A percentile compares a stretch with the other conserved stretches of the same genome.
Conservation (phyloP, 2,329 filamentous ascomycete species). For the Xylariaceae sp. region DNA sequence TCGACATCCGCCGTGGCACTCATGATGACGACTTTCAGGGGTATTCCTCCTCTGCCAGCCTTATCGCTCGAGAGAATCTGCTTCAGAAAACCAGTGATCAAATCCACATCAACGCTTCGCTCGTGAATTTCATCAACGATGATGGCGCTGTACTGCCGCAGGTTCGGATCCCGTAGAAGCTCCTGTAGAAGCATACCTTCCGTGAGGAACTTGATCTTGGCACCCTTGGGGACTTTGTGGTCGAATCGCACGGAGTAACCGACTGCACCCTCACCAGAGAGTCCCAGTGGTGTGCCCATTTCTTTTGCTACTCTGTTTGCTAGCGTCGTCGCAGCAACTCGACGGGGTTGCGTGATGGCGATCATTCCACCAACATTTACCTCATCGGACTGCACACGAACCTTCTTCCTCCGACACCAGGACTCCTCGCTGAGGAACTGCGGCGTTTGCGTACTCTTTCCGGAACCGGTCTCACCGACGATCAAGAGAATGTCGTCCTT, state of each 20-base stretch:
- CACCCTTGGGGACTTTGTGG: constrained; percentile 73
- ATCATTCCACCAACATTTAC: constrained; percentile 69
- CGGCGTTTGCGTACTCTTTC: constrained; percentile 94
- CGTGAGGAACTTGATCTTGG: constrained; percentile 86
- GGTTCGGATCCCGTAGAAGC: constrained; percentile 74
- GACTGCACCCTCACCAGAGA: constrained; percentile 50
- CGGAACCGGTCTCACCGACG: constrained; percentile 90
- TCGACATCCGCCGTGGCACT: constrained; percentile 92
- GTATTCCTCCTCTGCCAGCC: constrained; percentile 62
- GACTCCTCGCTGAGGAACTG: constrained; percentile 76
- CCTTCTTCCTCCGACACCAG: constrained; percentile 66
- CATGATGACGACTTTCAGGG: constrained; percentile 90
- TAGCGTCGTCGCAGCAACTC: constrained; percentile 88
- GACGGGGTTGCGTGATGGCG: constrained; percentile 87
- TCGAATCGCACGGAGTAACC: constrained; percentile 97
- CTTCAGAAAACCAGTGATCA: constrained; percentile 82
- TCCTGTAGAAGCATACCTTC: constrained; percentile 97
- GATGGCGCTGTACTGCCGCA: constrained; percentile 81
- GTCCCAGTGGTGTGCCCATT: constrained; percentile 48
- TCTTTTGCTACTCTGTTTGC: constrained; percentile 85
- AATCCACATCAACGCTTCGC: constrained; percentile 86
- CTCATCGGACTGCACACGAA: constrained; percentile 43
- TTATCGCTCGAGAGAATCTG: constrained; percentile 62
- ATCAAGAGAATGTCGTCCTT: constrained; percentile 67
- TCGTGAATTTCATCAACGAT: constrained; percentile 98